Base-by-base conservation (phyloP, 768 basidiomycete species). In the Pisolithus marmoratus region DNA sequence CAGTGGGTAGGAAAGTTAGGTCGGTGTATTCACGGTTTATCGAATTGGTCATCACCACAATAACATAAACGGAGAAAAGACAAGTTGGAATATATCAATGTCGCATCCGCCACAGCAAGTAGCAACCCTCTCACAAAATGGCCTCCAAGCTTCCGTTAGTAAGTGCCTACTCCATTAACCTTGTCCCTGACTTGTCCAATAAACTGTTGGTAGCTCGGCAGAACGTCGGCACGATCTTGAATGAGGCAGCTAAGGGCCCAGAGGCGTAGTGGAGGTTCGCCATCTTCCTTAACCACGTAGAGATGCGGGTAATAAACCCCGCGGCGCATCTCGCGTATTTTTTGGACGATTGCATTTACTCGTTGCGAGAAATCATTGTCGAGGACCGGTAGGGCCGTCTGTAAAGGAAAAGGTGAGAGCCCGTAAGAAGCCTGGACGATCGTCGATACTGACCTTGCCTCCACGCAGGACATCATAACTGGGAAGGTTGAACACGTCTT, bases 201-300 rank as follows among this genome's bases (percentile, higher is more conserved):
- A 70, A 91, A 98, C 68, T 98, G 95, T 62, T 93, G 88, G 70
- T 98, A 99, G 66, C 94, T 96, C 46, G 94, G 94, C 63, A 92
- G 74, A 54, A 90, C 84, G 67, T 99, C 96, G 61, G 91, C 85
- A 52, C 96, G 85, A 69, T 98, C 96, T 72, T 98, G 95, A 59
- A 98, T 87, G 58, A 99, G 81, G 61, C 83, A 82, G 63, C 90
- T 93, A 54, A 99, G 78, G 1, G 95, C 96, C 96, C 96, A 99
- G 53, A 94, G 78, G 54, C 94, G 78, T 63, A 99, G 74, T 42
- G 94, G 87, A 6, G 93, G 90, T 69, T 99, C 96, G 54, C 94
- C 95, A 59, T 99, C 96, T 67, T 97, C 94, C 72, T 98, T 99
- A 62, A 98, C 94, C 48, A 97, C 76, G 62, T 97, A 99, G 7